phyloP scores from a whole-genome alignment of 176 grass and related monocot genomes.

The Echinochloa phyllopogon region DNA sequence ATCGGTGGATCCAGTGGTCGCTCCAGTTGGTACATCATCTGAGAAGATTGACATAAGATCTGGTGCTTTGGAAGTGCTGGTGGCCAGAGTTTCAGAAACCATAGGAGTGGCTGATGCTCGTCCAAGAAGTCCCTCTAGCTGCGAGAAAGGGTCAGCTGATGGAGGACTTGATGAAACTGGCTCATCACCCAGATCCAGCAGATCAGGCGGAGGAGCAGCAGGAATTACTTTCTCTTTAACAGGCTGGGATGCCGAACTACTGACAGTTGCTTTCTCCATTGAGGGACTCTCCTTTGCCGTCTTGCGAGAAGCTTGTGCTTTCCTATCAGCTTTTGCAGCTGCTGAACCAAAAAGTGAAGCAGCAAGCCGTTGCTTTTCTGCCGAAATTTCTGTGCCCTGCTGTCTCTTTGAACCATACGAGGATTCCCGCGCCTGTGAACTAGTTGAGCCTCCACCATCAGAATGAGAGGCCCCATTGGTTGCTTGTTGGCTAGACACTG shows the following conservation, averaged over 20 bases:
- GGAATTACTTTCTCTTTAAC: slow-evolving; percentile 67
- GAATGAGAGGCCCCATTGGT: slow-evolving; percentile 61
- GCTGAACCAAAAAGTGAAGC: slow-evolving; percentile 91
- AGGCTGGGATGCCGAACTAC: slow-evolving; percentile 47
- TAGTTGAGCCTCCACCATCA: slow-evolving; percentile 54
- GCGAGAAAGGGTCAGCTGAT: slow-evolving; percentile 76
- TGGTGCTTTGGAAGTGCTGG: slow-evolving; percentile 52
- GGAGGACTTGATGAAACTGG: slow-evolving; percentile 48
- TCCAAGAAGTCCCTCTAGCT: slow-evolving; percentile 85
- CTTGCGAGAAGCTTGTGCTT: slow-evolving; percentile 52
- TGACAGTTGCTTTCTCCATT: slow-evolving; percentile 49
- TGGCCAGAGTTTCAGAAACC: slow-evolving; percentile 35
- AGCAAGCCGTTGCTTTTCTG: slow-evolving; percentile 89
- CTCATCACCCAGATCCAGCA: slow-evolving; percentile 88
- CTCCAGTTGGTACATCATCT: slow-evolving; percentile 47
- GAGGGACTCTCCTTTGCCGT: slow-evolving; percentile 53
- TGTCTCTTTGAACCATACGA: slow-evolving; percentile 68
- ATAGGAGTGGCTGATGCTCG: slow-evolving; percentile 39
- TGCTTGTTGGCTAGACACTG: slow-evolving; percentile 59
- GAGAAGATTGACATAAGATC: slow-evolving; percentile 80
- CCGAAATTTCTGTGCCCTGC: slow-evolving; percentile 73
- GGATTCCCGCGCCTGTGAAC: slow-evolving; percentile 56
- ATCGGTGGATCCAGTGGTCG: slow-evolving; percentile 38
- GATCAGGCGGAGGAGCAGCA: slow-evolving; percentile 72
- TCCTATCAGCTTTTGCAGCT: slow-evolving; percentile 67